These are phyloP conservation scores for Firmiana major DNA, from an alignment of 345 rosid species.

Conservation along the genomic window DNA sequence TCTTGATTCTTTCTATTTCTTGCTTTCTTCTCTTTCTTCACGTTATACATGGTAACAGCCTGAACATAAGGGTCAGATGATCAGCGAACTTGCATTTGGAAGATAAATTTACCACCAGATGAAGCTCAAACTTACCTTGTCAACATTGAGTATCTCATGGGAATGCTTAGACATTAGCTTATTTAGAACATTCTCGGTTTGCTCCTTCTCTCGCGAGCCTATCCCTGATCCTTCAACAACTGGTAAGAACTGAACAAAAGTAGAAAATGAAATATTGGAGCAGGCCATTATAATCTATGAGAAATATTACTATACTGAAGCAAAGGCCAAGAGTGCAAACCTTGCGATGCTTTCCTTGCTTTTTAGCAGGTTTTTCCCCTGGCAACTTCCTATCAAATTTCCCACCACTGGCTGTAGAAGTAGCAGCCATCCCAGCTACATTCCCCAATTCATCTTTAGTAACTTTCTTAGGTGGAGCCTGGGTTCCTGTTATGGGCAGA, in stretches of 20 bases:
- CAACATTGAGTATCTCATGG: slow-evolving; percentile 75
- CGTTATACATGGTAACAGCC: slow-evolving; percentile 83
- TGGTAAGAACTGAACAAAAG: slow-evolving; percentile 63
- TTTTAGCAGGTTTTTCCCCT: slow-evolving; percentile 78
- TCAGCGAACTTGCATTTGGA: background rate
- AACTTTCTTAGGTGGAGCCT: slow-evolving; percentile 57
- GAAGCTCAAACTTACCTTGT: slow-evolving; percentile 47
- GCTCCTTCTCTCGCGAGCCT: slow-evolving; percentile 69
- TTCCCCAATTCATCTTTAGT: slow-evolving; percentile 67
- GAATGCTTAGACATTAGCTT: slow-evolving; percentile 79
- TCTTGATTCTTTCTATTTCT: slow-evolving; percentile 25
- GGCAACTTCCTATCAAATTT: slow-evolving; percentile 87
- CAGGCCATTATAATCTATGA: background rate
- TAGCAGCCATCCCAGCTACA: slow-evolving; percentile 86
- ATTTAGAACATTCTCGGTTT: slow-evolving; percentile 69
- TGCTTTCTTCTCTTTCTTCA: slow-evolving; percentile 63
- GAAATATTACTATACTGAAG: background rate
- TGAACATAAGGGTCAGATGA: slow-evolving; percentile 1
- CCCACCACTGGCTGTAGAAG: slow-evolving; percentile 94
- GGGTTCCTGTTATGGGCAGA: slow-evolving; percentile 81
- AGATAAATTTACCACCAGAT: background rate
- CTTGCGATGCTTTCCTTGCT: slow-evolving; percentile 83
- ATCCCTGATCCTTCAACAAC: slow-evolving; percentile 60
- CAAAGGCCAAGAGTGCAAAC: slow-evolving; percentile 27
- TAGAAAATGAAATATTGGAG: background rate